Evolutionary conservation across 148 eudicot species (phyloP).

Genomic region (Hydrangea macrophylla): DNA sequence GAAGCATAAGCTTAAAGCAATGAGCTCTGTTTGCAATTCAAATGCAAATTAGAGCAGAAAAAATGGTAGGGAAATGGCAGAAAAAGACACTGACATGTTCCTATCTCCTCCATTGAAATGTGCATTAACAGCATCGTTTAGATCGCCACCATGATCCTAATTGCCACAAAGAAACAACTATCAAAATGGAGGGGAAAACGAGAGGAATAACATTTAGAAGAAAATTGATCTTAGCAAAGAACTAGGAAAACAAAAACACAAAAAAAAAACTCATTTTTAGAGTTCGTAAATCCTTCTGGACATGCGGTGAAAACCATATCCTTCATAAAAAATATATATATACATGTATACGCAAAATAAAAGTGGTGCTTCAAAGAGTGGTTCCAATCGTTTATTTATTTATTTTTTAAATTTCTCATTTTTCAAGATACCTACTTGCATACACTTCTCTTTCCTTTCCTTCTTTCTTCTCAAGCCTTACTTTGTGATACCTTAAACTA

Average conservation of each 20-base stretch:
- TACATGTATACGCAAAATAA: no score
- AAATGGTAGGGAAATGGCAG: no score
- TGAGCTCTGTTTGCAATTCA: not conserved
- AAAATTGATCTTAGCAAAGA: not conserved
- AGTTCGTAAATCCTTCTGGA: no score
- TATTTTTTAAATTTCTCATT: no score
- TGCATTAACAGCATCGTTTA: conserved; percentile 83
- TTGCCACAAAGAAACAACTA: conserved; percentile 8
- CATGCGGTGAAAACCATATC: no score
- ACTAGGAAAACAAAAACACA: not conserved
- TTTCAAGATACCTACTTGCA: no score
- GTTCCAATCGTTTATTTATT: not conserved
- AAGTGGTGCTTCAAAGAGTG: not conserved
- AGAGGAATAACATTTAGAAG: not conserved
- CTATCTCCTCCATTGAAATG: conserved; percentile 71
- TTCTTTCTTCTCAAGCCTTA: no score
- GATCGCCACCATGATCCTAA: conserved; percentile 83
- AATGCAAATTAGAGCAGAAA: not conserved
- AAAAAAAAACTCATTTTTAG: not conserved
- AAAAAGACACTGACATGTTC: conserved; percentile 50
- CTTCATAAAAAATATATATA: no score
- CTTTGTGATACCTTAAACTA: no score
- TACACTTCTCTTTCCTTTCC: no score
- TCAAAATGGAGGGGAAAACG: conserved; percentile 3
- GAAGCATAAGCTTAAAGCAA: not conserved